Percentiles rank a stretch among this genome's conserved stretches.
These are phyloP conservation scores for Lophiotrema nucula DNA, from an alignment of 495 filamentous ascomycete species.

Conservation along the genomic window DNA sequence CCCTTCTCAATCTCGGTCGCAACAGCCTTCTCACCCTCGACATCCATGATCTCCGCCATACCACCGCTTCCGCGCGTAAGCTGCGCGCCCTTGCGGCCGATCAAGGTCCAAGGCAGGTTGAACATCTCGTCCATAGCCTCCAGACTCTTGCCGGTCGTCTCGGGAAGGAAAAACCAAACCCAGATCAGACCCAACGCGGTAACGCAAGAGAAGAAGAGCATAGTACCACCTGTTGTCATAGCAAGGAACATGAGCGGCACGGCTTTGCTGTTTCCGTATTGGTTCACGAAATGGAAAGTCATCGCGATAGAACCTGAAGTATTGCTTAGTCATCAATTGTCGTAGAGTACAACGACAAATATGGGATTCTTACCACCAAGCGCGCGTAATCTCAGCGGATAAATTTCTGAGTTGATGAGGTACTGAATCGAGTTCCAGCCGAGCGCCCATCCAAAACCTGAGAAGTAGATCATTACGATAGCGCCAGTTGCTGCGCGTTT, in stretches of 20 bases:
- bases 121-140: conserved; percentile 71
- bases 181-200: conserved; percentile 50
- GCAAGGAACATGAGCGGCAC: conserved; percentile 52
- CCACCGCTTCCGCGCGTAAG: conserved; percentile 33
- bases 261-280: conserved; percentile 64
- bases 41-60: conserved; percentile 31
- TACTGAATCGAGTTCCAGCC: conserved; percentile 79
- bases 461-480: conserved; percentile 41
- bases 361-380: no score
- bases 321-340: no score
- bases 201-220: conserved; percentile 66
- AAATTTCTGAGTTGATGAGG: conserved; percentile 71
- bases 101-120: conserved; percentile 62
- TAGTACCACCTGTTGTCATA: conserved; percentile 50
- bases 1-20: conserved; percentile 12
- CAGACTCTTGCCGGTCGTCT: conserved; percentile 48
- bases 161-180: conserved; percentile 40
- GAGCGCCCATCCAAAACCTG: conserved; percentile 59
- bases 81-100: conserved; percentile 56
- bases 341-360: no score
- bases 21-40: conserved; percentile 28
- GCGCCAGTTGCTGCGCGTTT: conserved; percentile 36
- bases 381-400: conserved; percentile 52
- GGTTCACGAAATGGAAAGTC: conserved; percentile 66
- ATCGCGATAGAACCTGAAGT: conserved; percentile 37